Evolutionary conservation across 176 grass and related monocot genomes (phyloP), one percentile per base, ranked within the genome.

Genomic region (Dendrocalamus sinicus): DNA sequence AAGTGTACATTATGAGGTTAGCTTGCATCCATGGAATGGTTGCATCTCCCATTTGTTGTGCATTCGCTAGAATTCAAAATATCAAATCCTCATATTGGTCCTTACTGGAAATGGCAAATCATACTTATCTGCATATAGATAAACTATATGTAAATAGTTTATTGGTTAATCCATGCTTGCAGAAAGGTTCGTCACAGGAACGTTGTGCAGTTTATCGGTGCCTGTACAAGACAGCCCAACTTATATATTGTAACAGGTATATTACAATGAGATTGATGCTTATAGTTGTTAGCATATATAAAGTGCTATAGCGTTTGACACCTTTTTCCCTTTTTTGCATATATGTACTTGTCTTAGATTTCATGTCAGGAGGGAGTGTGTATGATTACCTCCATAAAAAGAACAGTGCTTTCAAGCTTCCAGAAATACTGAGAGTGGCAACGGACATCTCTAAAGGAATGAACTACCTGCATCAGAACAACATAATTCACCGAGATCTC

Each of bases 1-100:
- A 98, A 87, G 91, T 95, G 51, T 92, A 91, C 69, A 98, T 98
- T 72, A 98, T 98, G 96, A 90, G 96, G 96, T 98, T 76, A 41
- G 85, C 69, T 79, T 16, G 15, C 51, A 53, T 53, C 17, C 2
- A 17, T 61, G 53, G 70, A 35, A 85, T 0, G 12, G 8, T 58
- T 62, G 10, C 3, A 70, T 43, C 43, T 86, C 19, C 37, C 8
- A 40, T 63, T 10, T 81, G 2, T 46, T 41, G 10, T 37, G 8
- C 44, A 52, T 85, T 64, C 3, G 4, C 3, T 41, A 30, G 3
- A 55, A 13, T 64, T 78, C n/a, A 70, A 60, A 10, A 80, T 80
- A 17, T 68, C 50, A 70, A 51, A 76, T 70, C 59, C 14, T 83
- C 68, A 6, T 20, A 4, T 70, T 81, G 43, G 39, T 24, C 41